phyloP scores from a whole-genome alignment of 805 yeast genomes.

The Candida sakaeoensis region DNA sequence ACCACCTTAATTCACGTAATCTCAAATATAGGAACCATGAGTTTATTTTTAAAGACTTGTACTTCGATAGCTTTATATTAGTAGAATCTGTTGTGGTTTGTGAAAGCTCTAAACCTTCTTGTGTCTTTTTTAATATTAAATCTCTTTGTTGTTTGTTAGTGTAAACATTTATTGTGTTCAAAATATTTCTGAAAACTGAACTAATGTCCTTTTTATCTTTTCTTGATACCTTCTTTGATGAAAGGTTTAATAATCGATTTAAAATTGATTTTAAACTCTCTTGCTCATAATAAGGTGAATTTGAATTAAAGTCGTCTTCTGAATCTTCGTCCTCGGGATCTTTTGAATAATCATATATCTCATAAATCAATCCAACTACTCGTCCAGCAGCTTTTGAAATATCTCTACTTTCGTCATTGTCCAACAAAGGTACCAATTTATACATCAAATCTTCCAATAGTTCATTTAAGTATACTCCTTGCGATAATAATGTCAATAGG shows the following conservation, averaged over 20 bases:
- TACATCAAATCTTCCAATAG: slow-evolving; percentile 32
- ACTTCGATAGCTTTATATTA: slow-evolving; percentile 42
- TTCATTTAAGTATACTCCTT: slow-evolving; percentile 42
- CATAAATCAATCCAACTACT: slow-evolving; percentile 54
- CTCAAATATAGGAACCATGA: slow-evolving; percentile 50
- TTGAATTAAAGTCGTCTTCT: slow-evolving; percentile 40
- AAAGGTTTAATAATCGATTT: slow-evolving; percentile 43
- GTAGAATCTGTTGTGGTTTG: slow-evolving; percentile 29
- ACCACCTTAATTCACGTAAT: slow-evolving; percentile 46
- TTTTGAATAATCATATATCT: slow-evolving; percentile 42
- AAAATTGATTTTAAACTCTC: slow-evolving; percentile 42
- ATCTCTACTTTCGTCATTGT: slow-evolving; percentile 39
- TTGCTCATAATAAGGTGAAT: slow-evolving; percentile 52
- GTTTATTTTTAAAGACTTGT: slow-evolving; percentile 44
- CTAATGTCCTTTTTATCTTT: slow-evolving; percentile 59
- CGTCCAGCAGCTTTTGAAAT: slow-evolving; percentile 54
- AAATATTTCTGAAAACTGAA: slow-evolving; percentile 57
- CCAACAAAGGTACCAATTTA: slow-evolving; percentile 40
- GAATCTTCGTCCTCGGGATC: slow-evolving; percentile 28
- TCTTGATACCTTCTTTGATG: slow-evolving; percentile 56
- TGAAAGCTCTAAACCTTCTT: slow-evolving; percentile 31
- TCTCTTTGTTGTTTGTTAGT: slow-evolving; percentile 30
- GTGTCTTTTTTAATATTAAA: slow-evolving; percentile 33
- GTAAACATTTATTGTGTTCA: slow-evolving; percentile 43
- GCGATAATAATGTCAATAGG: slow-evolving; percentile 40